Percentiles rank a stretch among this genome's conserved stretches.
Evolutionary conservation across 2,329 filamentous ascomycete genomes (phyloP).

Genomic region (Ramularia endophylla): DNA sequence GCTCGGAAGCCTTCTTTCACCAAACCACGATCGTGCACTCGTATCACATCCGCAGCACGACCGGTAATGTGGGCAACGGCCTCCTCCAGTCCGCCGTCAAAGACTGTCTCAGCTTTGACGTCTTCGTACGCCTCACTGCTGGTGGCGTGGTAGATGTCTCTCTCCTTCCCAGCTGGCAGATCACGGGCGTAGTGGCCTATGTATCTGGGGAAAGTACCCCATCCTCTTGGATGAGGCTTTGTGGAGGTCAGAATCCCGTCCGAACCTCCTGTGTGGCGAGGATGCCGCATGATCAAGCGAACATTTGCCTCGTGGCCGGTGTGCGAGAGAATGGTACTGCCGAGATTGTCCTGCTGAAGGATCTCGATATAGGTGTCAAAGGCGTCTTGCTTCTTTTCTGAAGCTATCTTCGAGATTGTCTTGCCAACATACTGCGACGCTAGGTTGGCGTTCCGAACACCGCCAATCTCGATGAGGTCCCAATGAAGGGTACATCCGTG

Average conservation of each 20-base stretch:
- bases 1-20: conserved; percentile 21
- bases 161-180: conserved; percentile 15
- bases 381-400: conserved; percentile 17
- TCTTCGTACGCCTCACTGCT: conserved; percentile 13
- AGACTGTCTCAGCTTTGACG: conserved; percentile 21
- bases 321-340: conserved; percentile 24
- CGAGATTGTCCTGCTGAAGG: conserved; percentile 23
- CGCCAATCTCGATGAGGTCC: conserved; percentile 25
- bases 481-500: conserved; percentile 25
- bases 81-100: conserved; percentile 24
- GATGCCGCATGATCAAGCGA: conserved; percentile 24
- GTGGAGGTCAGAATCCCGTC: conserved; percentile 26
- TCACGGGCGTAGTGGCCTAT: conserved; percentile 26
- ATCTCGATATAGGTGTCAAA: conserved; percentile 25
- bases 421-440: conserved; percentile 21
- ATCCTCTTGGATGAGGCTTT: conserved; percentile 26
- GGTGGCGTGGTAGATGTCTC: conserved; percentile 20
- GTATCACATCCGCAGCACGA: conserved; percentile 19
- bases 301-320: conserved; percentile 26
- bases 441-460: conserved; percentile 18
- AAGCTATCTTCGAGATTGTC: conserved; percentile 22
- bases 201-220: conserved; percentile 27
- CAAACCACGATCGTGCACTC: conserved; percentile 20
- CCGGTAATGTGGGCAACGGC: conserved; percentile 24
- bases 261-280: conserved; percentile 22